Evolutionary conservation across 768 basidiomycete species (phyloP), one percentile per base, ranked within the genome.

Genomic region (Holtermannia corniformis): DNA sequence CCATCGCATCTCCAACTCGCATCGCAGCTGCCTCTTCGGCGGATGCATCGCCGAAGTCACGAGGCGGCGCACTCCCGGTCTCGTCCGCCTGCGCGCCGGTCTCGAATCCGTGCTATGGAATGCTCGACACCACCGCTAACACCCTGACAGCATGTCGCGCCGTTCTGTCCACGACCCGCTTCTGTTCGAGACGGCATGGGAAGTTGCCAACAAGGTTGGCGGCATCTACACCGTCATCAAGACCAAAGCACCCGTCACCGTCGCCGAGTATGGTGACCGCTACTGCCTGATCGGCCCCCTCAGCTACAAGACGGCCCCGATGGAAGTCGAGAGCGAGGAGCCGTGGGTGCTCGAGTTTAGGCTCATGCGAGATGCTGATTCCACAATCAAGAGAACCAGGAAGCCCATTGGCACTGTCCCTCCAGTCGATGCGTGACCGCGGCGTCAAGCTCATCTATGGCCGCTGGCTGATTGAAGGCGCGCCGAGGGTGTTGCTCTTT

Each of bases 181-280:
- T 27, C 84, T 95, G 67, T 95, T 95, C 68, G 91, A 95, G 70
- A 88, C 85, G 72, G 91, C 91, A 27, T 96, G 92, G 92, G 92
- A 95, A 76, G 92, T 95, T 64, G 91, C 86, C 27, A 95, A 96
- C 81, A 96, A 95, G 75, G 92, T 96, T 73, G 93, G 92, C 62
- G 93, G 93, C 57, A 96, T 96, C 74, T 96, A 96, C 79, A 96
- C 93, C 59, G 93, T 99, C 76, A 95, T 97, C 72, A 96, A 96
- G 77, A 97, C 95, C 47, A 99, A 99, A 72, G 91, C 95, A 52
- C 95, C 95, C 50, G 89, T 99, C 75, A 97, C 95, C 62, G 86
- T 92, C 68, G 82, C 83, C 51, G 95, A 97, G 74, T 97, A 85
- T 75, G 91, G 68, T 26, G 67, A 67, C 47, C 50, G 65, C 62